Conservation (phyloP, 345 rosid genomes). For the Salix suchowensis region DNA sequence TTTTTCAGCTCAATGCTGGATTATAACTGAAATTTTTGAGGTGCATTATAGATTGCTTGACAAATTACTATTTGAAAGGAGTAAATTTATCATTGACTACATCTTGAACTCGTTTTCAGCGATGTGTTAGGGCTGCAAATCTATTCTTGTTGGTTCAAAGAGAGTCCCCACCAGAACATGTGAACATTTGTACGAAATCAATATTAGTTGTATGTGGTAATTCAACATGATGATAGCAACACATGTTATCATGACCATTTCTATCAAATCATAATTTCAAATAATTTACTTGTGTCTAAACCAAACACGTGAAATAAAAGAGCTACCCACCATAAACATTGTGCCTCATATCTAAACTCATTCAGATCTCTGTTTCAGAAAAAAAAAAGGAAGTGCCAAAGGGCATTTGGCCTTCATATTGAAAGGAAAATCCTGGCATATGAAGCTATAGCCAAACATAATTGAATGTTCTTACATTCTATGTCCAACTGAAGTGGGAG, state of each 20-base stretch:
- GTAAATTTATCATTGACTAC: neutral
- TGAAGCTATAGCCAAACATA: neutral
- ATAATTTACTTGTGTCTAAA: neutral
- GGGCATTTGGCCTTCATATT: neutral
- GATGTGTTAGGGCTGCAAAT: neutral
- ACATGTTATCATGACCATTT: neutral
- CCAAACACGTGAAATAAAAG: neutral
- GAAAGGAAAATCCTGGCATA: neutral
- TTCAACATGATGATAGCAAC: neutral
- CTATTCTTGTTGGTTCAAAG: neutral
- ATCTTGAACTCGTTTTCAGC: neutral
- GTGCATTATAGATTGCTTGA: neutral
- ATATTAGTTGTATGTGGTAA: neutral
- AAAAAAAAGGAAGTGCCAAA: neutral
- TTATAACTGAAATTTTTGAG: neutral
- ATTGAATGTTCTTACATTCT: neutral
- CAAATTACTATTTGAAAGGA: neutral
- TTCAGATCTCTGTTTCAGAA: neutral
- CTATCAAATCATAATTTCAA: neutral
- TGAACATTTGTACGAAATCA: neutral
- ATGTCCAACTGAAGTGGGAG: neutral
- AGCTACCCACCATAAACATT: no score
- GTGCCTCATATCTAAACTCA: neutral
- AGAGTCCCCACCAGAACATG: neutral
- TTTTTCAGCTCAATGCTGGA: slow-evolving; percentile 4